A percentile compares a stretch with the other conserved stretches of the same genome.
Evolutionary conservation across 1,139 yeast genomes (phyloP).

Genomic region (Pneumocystis jirovecii): DNA sequence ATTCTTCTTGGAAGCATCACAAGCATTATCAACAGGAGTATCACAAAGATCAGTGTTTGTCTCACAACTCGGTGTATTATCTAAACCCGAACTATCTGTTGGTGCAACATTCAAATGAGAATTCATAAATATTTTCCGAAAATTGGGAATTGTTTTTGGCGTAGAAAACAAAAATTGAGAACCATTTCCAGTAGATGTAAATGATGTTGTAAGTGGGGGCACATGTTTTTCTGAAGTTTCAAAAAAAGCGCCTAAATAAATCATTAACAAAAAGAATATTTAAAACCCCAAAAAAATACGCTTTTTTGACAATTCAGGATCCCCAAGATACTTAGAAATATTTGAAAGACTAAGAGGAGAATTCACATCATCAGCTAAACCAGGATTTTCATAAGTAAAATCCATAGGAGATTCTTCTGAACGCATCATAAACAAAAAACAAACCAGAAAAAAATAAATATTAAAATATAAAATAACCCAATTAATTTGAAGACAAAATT

Average conservation of each 20-base stretch:
- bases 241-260: not conserved
- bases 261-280: not conserved
- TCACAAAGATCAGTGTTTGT: not conserved
- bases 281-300: not conserved
- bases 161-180: slow-evolving; percentile 4
- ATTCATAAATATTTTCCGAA: slow-evolving; percentile 1
- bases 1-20: not conserved
- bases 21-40: not conserved
- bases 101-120: not conserved
- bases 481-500: not conserved
- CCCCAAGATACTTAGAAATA: not conserved
- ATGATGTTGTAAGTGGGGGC: slow-evolving; percentile 2
- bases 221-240: slow-evolving; percentile 5
- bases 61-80: not conserved
- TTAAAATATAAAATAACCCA: not conserved
- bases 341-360: slow-evolving; percentile 8
- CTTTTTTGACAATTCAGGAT: not conserved
- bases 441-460: not conserved
- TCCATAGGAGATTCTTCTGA: slow-evolving; percentile 12
- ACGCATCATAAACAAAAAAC: not conserved
- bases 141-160: slow-evolving; percentile 1
- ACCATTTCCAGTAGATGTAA: slow-evolving; percentile 1
- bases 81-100: not conserved
- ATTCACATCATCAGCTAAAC: slow-evolving; percentile 5
- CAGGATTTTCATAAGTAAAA: slow-evolving; percentile 11